phyloP scores from a whole-genome alignment of 345 rosid genomes.

The Lagerstroemia speciosa region DNA sequence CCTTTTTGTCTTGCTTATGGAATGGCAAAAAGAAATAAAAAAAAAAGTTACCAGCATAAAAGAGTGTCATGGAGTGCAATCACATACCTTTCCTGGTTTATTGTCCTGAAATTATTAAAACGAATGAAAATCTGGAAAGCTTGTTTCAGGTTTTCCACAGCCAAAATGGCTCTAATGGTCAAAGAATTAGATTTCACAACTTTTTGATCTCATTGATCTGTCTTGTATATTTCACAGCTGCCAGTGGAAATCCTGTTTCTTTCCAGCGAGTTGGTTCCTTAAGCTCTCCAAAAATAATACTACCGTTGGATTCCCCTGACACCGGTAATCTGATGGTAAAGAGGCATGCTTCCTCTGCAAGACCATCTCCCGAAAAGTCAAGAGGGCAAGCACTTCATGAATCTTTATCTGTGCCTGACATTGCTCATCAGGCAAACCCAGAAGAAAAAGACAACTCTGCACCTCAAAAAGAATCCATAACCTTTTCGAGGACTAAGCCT shows the following conservation, averaged over 20 bases:
- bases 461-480: slow-evolving; percentile 53
- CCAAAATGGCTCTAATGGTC: not conserved
- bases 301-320: slow-evolving; percentile 27
- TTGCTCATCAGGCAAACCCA: slow-evolving; percentile 32
- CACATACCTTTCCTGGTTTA: not conserved
- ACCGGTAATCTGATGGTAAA: slow-evolving; percentile 17
- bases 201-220: not conserved
- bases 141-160: not conserved
- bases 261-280: slow-evolving; percentile 32
- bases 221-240: slow-evolving; percentile 30
- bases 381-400: slow-evolving; percentile 40
- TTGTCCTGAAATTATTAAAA: not conserved
- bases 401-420: slow-evolving; percentile 26
- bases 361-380: slow-evolving; percentile 23
- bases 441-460: slow-evolving; percentile 37
- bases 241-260: slow-evolving; percentile 57
- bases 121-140: not conserved
- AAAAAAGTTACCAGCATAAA: not conserved
- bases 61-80: not conserved
- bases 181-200: not conserved
- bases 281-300: slow-evolving; percentile 31
- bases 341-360: slow-evolving; percentile 30
- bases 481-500: slow-evolving; percentile 80
- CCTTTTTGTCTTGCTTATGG: not conserved
- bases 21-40: not conserved